Base-by-base conservation (phyloP, 1,139 yeast species). In the Yamadazyma sp. region DNA sequence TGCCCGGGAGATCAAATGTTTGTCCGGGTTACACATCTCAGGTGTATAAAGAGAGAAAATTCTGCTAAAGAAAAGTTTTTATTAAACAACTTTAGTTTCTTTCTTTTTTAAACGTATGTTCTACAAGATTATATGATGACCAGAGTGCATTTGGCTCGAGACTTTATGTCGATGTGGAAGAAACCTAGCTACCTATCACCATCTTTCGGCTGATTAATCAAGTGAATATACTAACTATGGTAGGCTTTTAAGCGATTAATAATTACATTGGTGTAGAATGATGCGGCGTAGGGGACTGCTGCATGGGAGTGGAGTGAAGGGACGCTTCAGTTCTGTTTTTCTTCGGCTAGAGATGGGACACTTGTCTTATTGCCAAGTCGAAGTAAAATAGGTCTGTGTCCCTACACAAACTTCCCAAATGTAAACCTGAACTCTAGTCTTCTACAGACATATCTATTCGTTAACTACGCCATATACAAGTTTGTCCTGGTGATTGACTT, bases 91-190 rank as follows among this genome's bases (percentile, higher is more conserved):
- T 36, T 31, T 11, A 18, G 27, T 15, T 27, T 27, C 18, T 10
- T 12, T 15, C 17, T 16, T 17, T 18, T 28, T 33, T 17, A 34
- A 34, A 24, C 37, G 50, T 45, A 43, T 48, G 48, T 45, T 39
- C 28, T 37, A 35, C 38, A 33, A 37, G 32, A 28, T 31, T 30
- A 37, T 37, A 76, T 82, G 90, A 83, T 83, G 90, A 83, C 82
- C 62, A 62, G 90, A 85, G 92, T 84, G 94, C 94, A 85, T 85
- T 85, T 85, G 94, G 92, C 94, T 85, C 94, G 92, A 85, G 92
- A 82, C 86, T 60, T 73, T 27, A 72, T 73, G 87, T 83, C 86
- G 86, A 74, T 85, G 94, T 85, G 94, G 94, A 85, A 84, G 83
- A 82, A 84, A 66, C 78, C 90, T 73, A 80, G 94, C 90, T 83